Evolutionary conservation across 148 eudicot genomes (phyloP).

Genomic region (Rhododendron henanense): DNA sequence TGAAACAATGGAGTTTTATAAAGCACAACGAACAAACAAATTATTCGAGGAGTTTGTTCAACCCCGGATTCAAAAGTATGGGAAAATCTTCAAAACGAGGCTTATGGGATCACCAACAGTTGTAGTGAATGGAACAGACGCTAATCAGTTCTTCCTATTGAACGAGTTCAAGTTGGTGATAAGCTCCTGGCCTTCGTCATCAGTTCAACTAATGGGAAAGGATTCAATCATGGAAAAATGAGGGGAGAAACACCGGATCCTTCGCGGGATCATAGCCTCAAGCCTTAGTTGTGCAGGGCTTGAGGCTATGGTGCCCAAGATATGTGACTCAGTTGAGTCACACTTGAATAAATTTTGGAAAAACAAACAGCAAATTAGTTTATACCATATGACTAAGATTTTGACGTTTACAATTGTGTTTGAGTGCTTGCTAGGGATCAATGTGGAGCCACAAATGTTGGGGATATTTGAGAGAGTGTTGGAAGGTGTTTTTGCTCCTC

Average conservation of each 20-base stretch:
- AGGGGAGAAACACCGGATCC: constrained; percentile 47
- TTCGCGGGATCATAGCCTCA: constrained; percentile 49
- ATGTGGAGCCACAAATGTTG: constrained; percentile 40
- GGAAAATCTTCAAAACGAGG: constrained; percentile 66
- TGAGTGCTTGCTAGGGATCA: constrained; percentile 65
- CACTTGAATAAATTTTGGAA: constrained; percentile 46
- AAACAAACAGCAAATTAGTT: constrained; percentile 19
- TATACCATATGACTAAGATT: constrained; percentile 38
- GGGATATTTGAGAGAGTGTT: constrained; percentile 59
- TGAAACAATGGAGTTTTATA: constrained; percentile 62
- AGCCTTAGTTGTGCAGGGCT: constrained; percentile 41
- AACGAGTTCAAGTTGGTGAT: constrained; percentile 83
- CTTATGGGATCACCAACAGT: constrained; percentile 71
- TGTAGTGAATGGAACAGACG: constrained; percentile 54
- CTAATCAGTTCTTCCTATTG: constrained; percentile 61
- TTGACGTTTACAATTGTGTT: constrained; percentile 54
- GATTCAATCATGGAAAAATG: constrained; percentile 77
- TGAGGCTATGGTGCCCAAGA: constrained; percentile 47
- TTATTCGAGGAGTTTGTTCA: constrained; percentile 58
- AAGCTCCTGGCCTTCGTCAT: constrained; percentile 79
- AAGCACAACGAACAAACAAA: constrained; percentile 51
- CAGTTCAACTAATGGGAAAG: constrained; percentile 74
- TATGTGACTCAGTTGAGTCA: constrained; percentile 32
- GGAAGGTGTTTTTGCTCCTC: constrained; percentile 63
- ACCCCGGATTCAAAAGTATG: constrained; percentile 47